Conservation (phyloP, 805 yeast species). For the Teunomyces barrocoloradensis region DNA sequence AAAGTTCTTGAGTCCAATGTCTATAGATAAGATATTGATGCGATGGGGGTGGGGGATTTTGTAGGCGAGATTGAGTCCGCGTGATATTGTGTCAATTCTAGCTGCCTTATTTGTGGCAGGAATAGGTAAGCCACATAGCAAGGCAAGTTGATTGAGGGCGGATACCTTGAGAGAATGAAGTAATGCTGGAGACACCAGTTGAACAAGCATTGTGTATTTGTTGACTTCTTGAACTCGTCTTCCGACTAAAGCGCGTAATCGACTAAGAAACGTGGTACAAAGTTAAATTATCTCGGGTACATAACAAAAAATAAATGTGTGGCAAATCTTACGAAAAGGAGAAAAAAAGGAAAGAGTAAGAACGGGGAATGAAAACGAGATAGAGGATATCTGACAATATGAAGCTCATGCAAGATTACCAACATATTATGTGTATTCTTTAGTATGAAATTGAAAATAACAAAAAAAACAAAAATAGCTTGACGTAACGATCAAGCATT, state of each 20-base stretch:
- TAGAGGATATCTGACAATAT: neutral
- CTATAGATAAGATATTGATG: conserved; percentile 26
- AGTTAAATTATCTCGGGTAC: neutral
- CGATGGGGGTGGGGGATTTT: conserved; percentile 6
- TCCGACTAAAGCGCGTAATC: no score
- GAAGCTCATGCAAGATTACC: neutral
- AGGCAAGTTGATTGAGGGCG: conserved; percentile 14
- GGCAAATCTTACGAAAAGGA: neutral
- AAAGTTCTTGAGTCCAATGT: conserved; percentile 43
- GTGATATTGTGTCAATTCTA: conserved; percentile 8
- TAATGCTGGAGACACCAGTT: neutral
- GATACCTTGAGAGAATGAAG: conserved; percentile 7
- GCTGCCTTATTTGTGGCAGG: conserved; percentile 17
- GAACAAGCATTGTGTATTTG: no score
- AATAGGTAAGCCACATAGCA: conserved; percentile 21
- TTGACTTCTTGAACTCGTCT: no score
- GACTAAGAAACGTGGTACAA: neutral
- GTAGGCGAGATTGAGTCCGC: conserved; percentile 9
- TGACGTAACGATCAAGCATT: no score
- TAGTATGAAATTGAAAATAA: no score
- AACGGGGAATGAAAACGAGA: neutral
- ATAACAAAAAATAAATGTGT: neutral
- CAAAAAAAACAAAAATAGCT: no score
- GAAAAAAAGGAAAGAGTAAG: neutral
- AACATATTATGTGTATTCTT: neutral